A percentile compares a stretch with the other conserved stretches of the same genome.
Evolutionary conservation across 2,329 filamentous ascomycete genomes (phyloP).

Genomic region (Hypoxylon rubiginosum): DNA sequence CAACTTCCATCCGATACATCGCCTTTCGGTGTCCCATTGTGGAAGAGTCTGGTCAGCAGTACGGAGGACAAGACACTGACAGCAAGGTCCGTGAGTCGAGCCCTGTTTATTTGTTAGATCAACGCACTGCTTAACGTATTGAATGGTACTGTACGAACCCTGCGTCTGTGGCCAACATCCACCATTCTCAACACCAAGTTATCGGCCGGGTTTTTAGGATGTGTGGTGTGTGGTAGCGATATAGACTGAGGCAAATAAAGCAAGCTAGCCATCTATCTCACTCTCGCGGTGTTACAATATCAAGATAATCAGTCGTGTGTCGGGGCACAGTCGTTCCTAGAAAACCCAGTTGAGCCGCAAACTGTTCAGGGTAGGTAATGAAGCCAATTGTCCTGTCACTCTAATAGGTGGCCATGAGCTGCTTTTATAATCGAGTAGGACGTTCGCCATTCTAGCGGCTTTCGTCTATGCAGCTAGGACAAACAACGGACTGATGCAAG

Average conservation of each 20-base stretch:
- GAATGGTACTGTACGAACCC: too few relatives aligned
- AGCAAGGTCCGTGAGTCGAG: not conserved
- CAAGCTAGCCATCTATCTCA: not conserved
- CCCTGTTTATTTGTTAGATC: too few relatives aligned
- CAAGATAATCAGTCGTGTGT: not conserved
- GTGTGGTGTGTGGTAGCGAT: not conserved
- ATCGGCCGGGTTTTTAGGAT: not conserved
- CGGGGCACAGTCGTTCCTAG: not conserved
- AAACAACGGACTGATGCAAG: not conserved
- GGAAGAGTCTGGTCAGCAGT: too few relatives aligned
- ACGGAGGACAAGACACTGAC: not conserved
- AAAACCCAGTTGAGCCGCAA: not conserved
- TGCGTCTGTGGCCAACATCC: too few relatives aligned
- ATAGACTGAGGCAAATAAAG: not conserved
- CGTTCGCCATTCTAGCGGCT: not conserved
- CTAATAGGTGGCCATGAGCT: not conserved
- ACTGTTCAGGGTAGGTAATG: not conserved
- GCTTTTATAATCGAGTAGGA: not conserved
- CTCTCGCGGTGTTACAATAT: not conserved
- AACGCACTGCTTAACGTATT: too few relatives aligned
- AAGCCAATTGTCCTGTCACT: not conserved
- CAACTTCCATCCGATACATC: too few relatives aligned
- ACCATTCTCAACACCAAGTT: not conserved
- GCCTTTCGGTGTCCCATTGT: too few relatives aligned
- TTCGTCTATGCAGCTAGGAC: not conserved